Evolutionary conservation across 1,284 basidiomycete genomes (phyloP).

Genomic region (Meripilus lineatus): DNA sequence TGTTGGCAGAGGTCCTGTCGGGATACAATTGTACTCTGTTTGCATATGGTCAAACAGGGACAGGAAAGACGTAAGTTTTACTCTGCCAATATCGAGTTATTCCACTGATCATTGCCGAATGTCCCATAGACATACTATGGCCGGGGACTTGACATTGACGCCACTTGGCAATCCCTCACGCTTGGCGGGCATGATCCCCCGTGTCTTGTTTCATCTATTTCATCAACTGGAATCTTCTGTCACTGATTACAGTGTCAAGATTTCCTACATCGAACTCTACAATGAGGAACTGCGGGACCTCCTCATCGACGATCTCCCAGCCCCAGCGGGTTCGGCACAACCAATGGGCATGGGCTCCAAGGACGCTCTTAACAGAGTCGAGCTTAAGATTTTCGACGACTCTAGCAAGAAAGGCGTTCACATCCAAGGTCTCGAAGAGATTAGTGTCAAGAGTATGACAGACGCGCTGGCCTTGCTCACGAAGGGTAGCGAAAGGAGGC

Average conservation of each 20-base stretch:
- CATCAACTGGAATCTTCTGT: slow-evolving; percentile 76
- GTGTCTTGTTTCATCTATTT: slow-evolving; percentile 91
- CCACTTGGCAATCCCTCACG: slow-evolving; percentile 84
- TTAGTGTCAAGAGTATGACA: slow-evolving; percentile 76
- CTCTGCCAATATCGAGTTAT: not conserved
- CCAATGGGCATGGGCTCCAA: slow-evolving; percentile 65
- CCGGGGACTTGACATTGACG: slow-evolving; percentile 81
- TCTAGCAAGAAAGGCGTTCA: slow-evolving; percentile 81
- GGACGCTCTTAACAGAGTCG: slow-evolving; percentile 38
- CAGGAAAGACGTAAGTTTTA: slow-evolving; percentile 94
- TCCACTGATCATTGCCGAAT: slow-evolving; percentile 3
- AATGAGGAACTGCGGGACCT: slow-evolving; percentile 99
- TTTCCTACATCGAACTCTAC: slow-evolving; percentile 97
- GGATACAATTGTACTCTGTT: slow-evolving; percentile 99
- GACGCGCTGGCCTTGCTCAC: slow-evolving; percentile 85
- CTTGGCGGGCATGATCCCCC: slow-evolving; percentile 97
- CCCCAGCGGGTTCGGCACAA: slow-evolving; percentile 55
- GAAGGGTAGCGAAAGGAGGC: slow-evolving; percentile 86
- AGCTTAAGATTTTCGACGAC: slow-evolving; percentile 93
- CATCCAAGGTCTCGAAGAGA: slow-evolving; percentile 94
- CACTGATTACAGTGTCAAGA: slow-evolving; percentile 89
- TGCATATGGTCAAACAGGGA: slow-evolving; percentile 98
- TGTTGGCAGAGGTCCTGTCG: slow-evolving; percentile 89
- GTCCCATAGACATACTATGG: slow-evolving; percentile 93
- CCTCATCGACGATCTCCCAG: slow-evolving; percentile 67